Evolutionary conservation across 306 rosid species (phyloP), one percentile per base, ranked within the genome.

Genomic region (Bauhinia variegata): DNA sequence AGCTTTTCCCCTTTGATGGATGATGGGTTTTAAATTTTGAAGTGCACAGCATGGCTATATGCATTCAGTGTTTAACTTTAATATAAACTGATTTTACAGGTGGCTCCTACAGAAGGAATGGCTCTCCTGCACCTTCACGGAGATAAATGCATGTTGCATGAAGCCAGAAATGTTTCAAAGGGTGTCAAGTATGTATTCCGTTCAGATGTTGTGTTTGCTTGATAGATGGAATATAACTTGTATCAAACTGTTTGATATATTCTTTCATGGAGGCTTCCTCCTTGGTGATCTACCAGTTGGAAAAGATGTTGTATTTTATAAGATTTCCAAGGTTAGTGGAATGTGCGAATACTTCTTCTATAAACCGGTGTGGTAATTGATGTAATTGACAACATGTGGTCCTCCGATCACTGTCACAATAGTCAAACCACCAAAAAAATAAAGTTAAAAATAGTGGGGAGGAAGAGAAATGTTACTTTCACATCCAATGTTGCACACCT

Each of bases 111-210:
- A 19, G 96, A 89, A 83, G 98, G 98, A 79, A 82, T 88, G 89
- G 97, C 97, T 66, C 96, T 93, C 72, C 70, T 93, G 61, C 96
- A 93, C 73, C 43, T 93, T 75, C 99, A 90, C 19, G 97, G 97
- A 76, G 80, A 83, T 71, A 86, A 90, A 68, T 93, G 99, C 73
- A 63, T 88, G 95, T 66, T 93, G 86, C 99, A 93, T 60, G 99
- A 90, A 85, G 99, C 86, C 53, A 89, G 89, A 55, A 90, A 93
- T 30, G 96, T 93, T 66, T 75, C 76, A 0, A 93, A 85, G 79
- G 91, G 96, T 63, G 71, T 93, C 72, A 90, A 93, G 70, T 90
- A 93, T 56, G 86, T 90, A 11, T 83, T 93, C 50, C 95, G 99
- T 63, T 90, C 96, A 4, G 97, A 93, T 61, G 90, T 90, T 13